phyloP scores from a whole-genome alignment of 805 yeast genomes.

The Kockiozyma suomiensis region DNA sequence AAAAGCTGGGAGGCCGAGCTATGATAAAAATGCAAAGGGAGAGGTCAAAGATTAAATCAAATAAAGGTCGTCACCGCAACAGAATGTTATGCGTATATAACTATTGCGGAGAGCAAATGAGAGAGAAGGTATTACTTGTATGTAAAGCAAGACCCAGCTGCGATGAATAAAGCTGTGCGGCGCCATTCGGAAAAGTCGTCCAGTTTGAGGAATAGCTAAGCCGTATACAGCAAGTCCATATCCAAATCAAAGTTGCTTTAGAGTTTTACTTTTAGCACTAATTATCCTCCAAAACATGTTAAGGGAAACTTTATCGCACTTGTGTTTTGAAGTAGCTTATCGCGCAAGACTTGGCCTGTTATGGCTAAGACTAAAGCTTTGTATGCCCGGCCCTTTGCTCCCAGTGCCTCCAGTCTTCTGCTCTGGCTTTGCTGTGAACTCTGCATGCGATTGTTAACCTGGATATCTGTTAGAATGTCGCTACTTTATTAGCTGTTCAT shows the following conservation, averaged over 20 bases:
- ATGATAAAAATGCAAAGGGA: background rate
- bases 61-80: no score
- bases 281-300: background rate
- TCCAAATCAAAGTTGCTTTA: background rate
- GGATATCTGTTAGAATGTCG: no score
- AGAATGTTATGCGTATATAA: no score
- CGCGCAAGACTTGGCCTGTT: slow-evolving; percentile 2
- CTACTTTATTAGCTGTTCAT: background rate
- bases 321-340: background rate
- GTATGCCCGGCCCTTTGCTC: background rate
- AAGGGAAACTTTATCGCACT: background rate
- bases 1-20: background rate
- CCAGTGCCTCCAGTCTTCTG: background rate
- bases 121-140: no score
- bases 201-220: background rate
- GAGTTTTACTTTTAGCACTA: background rate
- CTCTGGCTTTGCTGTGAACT: background rate
- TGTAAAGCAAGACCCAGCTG: no score
- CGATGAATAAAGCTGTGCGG: slow-evolving; percentile 10
- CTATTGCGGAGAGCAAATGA: no score
- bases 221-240: background rate
- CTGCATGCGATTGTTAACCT: no score
- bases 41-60: background rate
- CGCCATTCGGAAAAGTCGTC: background rate
- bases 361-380: background rate